Base-by-base conservation (phyloP, 257 asterid species). In the Nicotiana tomentosiformis region DNA sequence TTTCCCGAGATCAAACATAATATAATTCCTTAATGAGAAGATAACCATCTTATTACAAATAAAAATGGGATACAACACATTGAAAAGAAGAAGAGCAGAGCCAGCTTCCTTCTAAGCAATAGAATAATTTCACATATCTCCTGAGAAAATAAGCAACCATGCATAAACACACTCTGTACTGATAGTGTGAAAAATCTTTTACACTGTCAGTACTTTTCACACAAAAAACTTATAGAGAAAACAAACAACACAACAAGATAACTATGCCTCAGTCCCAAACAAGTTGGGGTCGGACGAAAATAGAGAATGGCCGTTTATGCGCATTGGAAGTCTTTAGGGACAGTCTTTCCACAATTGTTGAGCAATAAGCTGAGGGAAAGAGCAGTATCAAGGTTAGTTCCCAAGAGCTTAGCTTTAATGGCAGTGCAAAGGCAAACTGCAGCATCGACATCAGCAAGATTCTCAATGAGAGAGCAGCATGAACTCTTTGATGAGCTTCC, bases 341-440 rank as follows among this genome's bases (percentile, higher is more conserved):
- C 53, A 7, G 80, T 46, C 49, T 76, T 86, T 62, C 81, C 84
- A 7, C 89, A 86, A 9, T 46, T 26, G 58, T 84, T 86, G 57
- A 84, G 85, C 29, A 86, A 5, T 83, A 83, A 33, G 64, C 74
- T 83, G 16, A 83, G 81, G 11, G 84, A 17, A 77, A 81, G 17
- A 1, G 80, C 39, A 18, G 77, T 10, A 12, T 80, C 58, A 11
- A 83, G 64, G 49, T 81, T 53, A 55, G 84, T 67, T 16, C 89
- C 87, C 82, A 67, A 61, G 2, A 81, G 30, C 17, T 86, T 76
- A 10, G 87, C 89, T 26, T 79, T 83, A 4, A 83, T 53, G 65
- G 83, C 87, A 29, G 89, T 84, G 87, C 89, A 86, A 77, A 86
- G 89, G 66, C 87, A 86, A 69, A 60, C 77, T 1, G 87, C 89